Percentiles rank a stretch among this genome's conserved stretches.
Evolutionary conservation across 306 rosid species (phyloP).

Genomic region (Cucurbita moschata): DNA sequence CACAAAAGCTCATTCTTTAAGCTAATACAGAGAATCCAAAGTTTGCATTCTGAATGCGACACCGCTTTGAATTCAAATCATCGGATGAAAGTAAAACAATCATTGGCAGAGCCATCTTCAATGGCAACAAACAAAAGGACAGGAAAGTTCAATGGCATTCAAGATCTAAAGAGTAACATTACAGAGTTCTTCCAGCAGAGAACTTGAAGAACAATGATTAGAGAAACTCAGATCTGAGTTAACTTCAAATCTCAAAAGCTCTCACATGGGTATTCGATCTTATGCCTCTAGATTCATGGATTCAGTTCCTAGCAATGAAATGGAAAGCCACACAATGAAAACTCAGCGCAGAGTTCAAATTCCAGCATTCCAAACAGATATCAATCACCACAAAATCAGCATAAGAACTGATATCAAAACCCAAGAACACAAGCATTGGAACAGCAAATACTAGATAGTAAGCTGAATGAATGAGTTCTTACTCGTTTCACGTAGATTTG

Average conservation of each 20-base stretch:
- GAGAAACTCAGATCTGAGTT: constrained; percentile 51
- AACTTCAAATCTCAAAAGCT: constrained; percentile 26
- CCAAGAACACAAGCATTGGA: constrained; percentile 1
- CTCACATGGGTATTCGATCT: constrained; percentile 21
- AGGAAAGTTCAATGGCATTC: constrained; percentile 4
- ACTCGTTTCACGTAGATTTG: constrained; percentile 6
- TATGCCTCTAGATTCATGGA: constrained; percentile 22
- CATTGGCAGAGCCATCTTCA: background rate
- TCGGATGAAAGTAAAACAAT: background rate
- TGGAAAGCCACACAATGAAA: constrained; percentile 1
- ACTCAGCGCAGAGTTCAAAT: constrained; percentile 11
- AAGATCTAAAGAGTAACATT: constrained; percentile 21
- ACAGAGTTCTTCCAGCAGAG: constrained; percentile 2
- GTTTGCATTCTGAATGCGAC: constrained; percentile 10
- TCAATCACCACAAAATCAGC: background rate
- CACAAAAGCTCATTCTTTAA: constrained; percentile 11
- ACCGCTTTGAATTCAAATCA: background rate
- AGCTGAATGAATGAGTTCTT: background rate
- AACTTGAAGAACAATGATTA: background rate
- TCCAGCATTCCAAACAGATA: constrained; percentile 9
- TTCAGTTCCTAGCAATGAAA: constrained; percentile 19
- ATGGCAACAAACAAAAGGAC: background rate
- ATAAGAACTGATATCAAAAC: background rate
- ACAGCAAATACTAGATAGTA: background rate
- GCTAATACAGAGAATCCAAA: constrained; percentile 18